Evolutionary conservation across 2,329 filamentous ascomycete species (phyloP), one percentile per base, ranked within the genome.

Genomic region (Dryadomyces quercivorus): DNA sequence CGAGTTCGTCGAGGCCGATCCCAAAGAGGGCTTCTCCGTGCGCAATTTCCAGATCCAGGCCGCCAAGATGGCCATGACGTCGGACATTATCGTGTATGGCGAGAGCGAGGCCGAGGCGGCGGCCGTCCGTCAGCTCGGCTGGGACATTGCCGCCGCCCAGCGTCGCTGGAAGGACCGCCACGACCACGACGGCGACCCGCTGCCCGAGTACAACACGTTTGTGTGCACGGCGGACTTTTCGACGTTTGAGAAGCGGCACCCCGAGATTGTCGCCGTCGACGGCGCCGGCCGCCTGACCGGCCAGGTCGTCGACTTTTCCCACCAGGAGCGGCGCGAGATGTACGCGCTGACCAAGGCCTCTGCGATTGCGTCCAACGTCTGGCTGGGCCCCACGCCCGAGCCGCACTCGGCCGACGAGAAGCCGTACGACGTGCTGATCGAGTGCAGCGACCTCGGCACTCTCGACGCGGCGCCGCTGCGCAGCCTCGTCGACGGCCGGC

Each of bases 21-120:
- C 93, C 1, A 79, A 74, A 55, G 88, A 95, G 60, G 93, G 93
- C 9, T 97, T 97, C 65, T 95, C 89, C 5, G 91, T 97, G 46
- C 82, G 93, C 48, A 97, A 97, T 67, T 98, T 98, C 65, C 92
- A 97, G 63, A 97, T 97, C 43, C 93, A 98, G 68, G 80, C 88
- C 0, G 86, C 86, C 56, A 98, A 98, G 67, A 74, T 88, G 60
- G 91, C 91, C 54, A 81, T 86, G 60, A 80, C 93, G 9, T 96
- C 91, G 0, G 93, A 98, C 66, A 88, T 98, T 59, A 78, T 98
- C 44, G 80, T 98, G 1, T 98, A 98, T 65, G 89, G 89, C 13
- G 86, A 92, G 38, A 15, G 12, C 18, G 15, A 8, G 16, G 42
- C 13, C 54, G 80, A 88, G 59, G 70, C 74, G 42, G 75, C 75